Evolutionary conservation across 169 alveolate species (phyloP), one percentile per base, ranked within the genome.

Genomic region (Eimeria tenella): DNA sequence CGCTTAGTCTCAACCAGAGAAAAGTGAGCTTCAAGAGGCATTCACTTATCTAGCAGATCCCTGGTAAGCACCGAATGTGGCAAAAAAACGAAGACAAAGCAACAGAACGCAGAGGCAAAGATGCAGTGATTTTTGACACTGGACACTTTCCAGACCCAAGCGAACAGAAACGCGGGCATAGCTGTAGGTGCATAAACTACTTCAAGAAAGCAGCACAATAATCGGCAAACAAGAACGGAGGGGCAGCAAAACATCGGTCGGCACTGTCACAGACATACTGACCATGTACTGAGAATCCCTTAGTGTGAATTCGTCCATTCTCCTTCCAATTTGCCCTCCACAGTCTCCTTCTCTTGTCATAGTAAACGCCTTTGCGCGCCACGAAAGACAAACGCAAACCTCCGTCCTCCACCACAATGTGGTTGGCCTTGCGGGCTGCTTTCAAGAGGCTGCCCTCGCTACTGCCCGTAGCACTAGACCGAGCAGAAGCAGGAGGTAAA

Each of bases 311-410:
- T 25, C 97, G 94, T 10, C 97, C 97, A 58, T 94, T 94, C 58
- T 95, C 97, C 60, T 94, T 95, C 97, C 97, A 95, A 56, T 95
- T 95, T 53, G 97, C 97, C 58, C 97, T 90, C 97, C 97, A 95
- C 31, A 95, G 93, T 31, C 82, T 88, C 23, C 97, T 53, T 17
- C 93, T 71, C 77, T 94, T 94, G 79, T 95, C 97, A 31, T 90
- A 95, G 62, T 95, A 95, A n/a, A 95, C 97, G n/a, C 97, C 97
- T 31, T 87, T 87, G 13, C 93, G 4, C 8, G 93, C 84, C 17
- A 73, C 93, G 56, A 87, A 87, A 6, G 93, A 60, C 31, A 65
- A 58, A 31, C 73, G 73, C 31, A 9, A 10, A 7, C 93, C 93
- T 62, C 53, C 84, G 25, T 65, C 84, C 53, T 73, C 93, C 19